These are phyloP conservation scores for Trametes elegans DNA, from an alignment of 768 basidiomycete genomes.

Conservation along the genomic window DNA sequence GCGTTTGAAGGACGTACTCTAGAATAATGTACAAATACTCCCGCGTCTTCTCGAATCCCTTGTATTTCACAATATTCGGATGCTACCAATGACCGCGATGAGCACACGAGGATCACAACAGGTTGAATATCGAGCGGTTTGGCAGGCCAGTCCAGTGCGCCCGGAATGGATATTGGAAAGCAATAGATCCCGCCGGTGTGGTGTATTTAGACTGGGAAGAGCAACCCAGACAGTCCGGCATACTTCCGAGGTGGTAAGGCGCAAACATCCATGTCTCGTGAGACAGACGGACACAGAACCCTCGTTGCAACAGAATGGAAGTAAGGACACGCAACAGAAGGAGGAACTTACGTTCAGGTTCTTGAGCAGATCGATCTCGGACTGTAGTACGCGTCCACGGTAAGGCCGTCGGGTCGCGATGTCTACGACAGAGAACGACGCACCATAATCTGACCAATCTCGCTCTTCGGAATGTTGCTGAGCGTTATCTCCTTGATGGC, in stretches of 20 bases:
- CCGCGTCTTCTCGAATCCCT: slow-evolving; percentile 93
- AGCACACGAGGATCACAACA: not conserved
- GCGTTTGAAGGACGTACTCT: slow-evolving; percentile 52
- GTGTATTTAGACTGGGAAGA: too few relatives aligned
- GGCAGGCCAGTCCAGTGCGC: too few relatives aligned
- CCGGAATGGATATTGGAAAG: too few relatives aligned
- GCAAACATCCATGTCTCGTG: too few relatives aligned
- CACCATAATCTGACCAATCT: slow-evolving; percentile 97
- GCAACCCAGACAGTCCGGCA: too few relatives aligned
- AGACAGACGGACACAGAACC: not conserved
- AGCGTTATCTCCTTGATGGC: slow-evolving; percentile 98
- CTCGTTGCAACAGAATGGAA: not conserved
- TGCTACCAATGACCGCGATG: slow-evolving; percentile 50
- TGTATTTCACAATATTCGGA: slow-evolving; percentile 98
- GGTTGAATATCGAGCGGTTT: not conserved
- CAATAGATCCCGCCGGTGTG: too few relatives aligned
- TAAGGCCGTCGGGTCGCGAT: not conserved
- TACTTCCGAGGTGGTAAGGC: too few relatives aligned
- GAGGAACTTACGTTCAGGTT: slow-evolving; percentile 76
- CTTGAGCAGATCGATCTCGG: slow-evolving; percentile 96
- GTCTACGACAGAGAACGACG: slow-evolving; percentile 19
- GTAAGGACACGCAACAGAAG: not conserved
- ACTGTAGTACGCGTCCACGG: slow-evolving; percentile 43
- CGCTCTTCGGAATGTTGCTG: slow-evolving; percentile 88
- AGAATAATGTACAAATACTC: slow-evolving; percentile 96